A percentile compares a stretch with the other conserved stretches of the same genome.
phyloP scores from a whole-genome alignment of 106 monocot species.

The Dendrobium chrysotoxum region DNA sequence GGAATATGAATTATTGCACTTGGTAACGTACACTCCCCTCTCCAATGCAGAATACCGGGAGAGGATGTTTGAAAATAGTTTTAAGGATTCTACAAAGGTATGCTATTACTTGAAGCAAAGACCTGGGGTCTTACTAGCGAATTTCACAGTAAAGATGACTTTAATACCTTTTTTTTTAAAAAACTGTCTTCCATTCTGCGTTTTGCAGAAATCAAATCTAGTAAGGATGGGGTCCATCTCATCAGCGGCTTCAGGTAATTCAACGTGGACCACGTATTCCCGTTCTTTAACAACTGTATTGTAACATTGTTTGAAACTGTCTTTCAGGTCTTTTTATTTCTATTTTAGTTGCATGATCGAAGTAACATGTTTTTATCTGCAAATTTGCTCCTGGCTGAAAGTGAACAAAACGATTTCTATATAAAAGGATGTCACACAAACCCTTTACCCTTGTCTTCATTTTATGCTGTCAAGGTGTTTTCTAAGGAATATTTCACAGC shows the following conservation, averaged over 20 bases:
- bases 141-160: not conserved
- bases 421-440: not conserved
- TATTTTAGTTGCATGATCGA: not conserved
- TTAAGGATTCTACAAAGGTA: slow-evolving; percentile 45
- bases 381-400: not conserved
- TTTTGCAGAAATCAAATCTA: slow-evolving; percentile 34
- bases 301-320: not conserved
- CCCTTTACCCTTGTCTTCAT: too few relatives aligned
- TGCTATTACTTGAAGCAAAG: slow-evolving; percentile 6
- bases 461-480: not conserved
- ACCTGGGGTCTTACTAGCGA: not conserved
- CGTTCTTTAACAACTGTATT: not conserved
- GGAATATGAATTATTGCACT: not conserved
- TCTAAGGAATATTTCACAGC: too few relatives aligned
- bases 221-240: slow-evolving; percentile 53
- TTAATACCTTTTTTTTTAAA: not conserved
- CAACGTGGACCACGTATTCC: not conserved
- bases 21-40: not conserved
- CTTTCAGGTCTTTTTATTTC: not conserved
- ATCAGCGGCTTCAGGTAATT: slow-evolving; percentile 42
- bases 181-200: too few relatives aligned
- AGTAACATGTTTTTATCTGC: not conserved
- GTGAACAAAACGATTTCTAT: not conserved
- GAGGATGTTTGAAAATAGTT: slow-evolving; percentile 30
- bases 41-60: slow-evolving; percentile 36